Conservation (phyloP, 2,329 filamentous ascomycete genomes). For the Aspergillus thermomutatus region DNA sequence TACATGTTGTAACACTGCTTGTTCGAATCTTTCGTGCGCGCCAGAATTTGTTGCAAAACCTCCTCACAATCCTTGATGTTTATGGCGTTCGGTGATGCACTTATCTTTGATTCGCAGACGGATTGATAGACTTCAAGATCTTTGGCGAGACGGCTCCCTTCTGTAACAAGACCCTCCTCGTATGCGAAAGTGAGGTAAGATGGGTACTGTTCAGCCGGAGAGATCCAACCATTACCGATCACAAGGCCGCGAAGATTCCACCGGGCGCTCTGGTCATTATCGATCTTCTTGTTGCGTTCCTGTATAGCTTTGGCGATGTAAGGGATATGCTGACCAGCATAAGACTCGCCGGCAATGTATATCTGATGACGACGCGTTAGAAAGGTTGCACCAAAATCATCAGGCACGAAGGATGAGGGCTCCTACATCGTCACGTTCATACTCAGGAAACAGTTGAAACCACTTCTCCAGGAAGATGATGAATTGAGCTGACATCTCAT, state of each 20-base stretch:
- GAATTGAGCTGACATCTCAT: slow-evolving; percentile 87
- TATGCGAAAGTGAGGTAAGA: slow-evolving; percentile 81
- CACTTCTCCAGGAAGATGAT: slow-evolving; percentile 86
- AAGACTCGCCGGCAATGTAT: slow-evolving; percentile 94
- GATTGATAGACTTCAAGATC: slow-evolving; percentile 66
- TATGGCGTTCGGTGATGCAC: slow-evolving; percentile 59
- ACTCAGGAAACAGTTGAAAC: slow-evolving; percentile 87
- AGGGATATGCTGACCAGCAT: slow-evolving; percentile 93
- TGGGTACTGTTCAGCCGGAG: slow-evolving; percentile 83
- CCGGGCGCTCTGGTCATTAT: slow-evolving; percentile 35
- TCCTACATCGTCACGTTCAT: slow-evolving; percentile 85
- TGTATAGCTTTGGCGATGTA: slow-evolving; percentile 93
- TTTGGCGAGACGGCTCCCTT: slow-evolving; percentile 61
- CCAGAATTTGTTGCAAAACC: slow-evolving; percentile 71
- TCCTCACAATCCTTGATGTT: slow-evolving; percentile 70
- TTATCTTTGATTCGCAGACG: slow-evolving; percentile 62
- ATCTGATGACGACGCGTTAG: slow-evolving; percentile 56
- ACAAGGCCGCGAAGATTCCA: slow-evolving; percentile 85
- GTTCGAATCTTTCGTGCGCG: slow-evolving; percentile 55
- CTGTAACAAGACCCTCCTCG: slow-evolving; percentile 67
- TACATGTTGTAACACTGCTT: slow-evolving; percentile 90
- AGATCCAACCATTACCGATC: slow-evolving; percentile 98
- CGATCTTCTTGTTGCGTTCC: slow-evolving; percentile 70
- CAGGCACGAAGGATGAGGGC: not conserved
- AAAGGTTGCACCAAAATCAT: not conserved